phyloP scores from a whole-genome alignment of 2,329 filamentous ascomycete genomes.

The Epicoccum nigrum region DNA sequence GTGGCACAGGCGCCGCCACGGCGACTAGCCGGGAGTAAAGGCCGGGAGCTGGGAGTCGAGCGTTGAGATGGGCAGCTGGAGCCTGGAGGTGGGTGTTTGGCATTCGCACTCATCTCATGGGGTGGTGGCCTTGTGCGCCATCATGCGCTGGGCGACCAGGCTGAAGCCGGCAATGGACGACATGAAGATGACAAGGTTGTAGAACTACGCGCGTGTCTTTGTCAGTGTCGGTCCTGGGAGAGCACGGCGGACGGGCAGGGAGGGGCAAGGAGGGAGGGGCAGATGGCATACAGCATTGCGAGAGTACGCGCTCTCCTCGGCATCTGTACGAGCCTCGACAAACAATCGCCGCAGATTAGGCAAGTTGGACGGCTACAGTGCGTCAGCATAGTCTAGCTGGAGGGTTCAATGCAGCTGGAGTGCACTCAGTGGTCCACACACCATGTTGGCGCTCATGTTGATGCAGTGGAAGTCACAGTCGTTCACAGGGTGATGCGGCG shows the following conservation, averaged over 20 bases:
- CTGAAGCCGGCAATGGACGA: slow-evolving; percentile 95
- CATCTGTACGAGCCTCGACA: slow-evolving; percentile 89
- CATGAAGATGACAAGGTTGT: slow-evolving; percentile 96
- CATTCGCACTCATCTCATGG: too few relatives aligned
- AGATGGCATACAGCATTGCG: slow-evolving; percentile 77
- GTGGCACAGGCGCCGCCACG: neutral
- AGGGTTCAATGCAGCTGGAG: neutral
- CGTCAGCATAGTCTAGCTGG: neutral
- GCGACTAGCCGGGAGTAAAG: neutral
- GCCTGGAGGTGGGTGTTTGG: neutral
- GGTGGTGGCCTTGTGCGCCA: slow-evolving; percentile 33
- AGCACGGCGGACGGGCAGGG: too few relatives aligned
- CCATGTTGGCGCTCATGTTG: slow-evolving; percentile 22
- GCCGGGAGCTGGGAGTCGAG: too few relatives aligned
- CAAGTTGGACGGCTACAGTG: slow-evolving; percentile 69
- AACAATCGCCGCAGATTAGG: slow-evolving; percentile 96
- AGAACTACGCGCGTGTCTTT: slow-evolving; percentile 69
- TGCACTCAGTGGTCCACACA: neutral
- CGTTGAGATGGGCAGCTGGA: too few relatives aligned
- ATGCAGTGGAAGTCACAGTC: too few relatives aligned
- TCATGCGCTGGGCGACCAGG: slow-evolving; percentile 86
- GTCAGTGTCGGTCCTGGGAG: too few relatives aligned
- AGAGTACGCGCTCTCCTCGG: slow-evolving; percentile 93
- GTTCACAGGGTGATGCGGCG: slow-evolving; percentile 6
- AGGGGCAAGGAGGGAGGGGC: neutral